Evolutionary conservation across 192 early-diverging fungal species (phyloP), one percentile per base, ranked within the genome.

Genomic region (Backusella tuberculispora): DNA sequence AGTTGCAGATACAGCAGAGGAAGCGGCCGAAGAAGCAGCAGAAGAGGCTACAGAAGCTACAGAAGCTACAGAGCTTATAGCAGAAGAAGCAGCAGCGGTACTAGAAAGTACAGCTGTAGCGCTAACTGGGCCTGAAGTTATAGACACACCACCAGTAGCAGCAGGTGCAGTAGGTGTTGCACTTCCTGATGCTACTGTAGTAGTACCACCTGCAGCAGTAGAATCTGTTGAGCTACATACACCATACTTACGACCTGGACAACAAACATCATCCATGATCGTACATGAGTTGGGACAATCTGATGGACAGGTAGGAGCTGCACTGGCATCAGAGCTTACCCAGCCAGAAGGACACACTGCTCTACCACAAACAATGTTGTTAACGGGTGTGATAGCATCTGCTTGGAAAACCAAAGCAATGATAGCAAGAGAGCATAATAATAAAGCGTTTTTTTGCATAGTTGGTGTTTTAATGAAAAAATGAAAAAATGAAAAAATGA

Each of bases 341-440:
- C 53, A 60, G 8, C 53, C 53, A 12, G 53, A 60, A 24, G 53
- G 53, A 4, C 53, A 60, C 1, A 26, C 21, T 6, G 53, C 53
- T 60, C 53, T 60, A 60, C 53, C 53, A 60, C 53, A 60, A 24
- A 60, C 53, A 60, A 60, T 60, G 10, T 60, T 60, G 21, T 60
- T 60, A 12, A 26, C 53, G 13, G 21, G 21, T 60, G 19, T 5
- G 5, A 60, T 60, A 9, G 53, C 53, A 4, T 60, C 53, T 60
- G 53, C 53, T 60, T 60, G 21, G 10, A 60, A 24, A 60, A 4
- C 21, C 53, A 60, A 60, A 7, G 26, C 21, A 0, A 60, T 60
- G 12, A 60, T 60, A 26, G 21, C 53, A 24, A 60, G 21, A n/a
- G 53, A 60, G 8, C 19, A 60, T 12, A 56, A 2, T 21, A 56